phyloP scores from a whole-genome alignment of 352 stramenopile genomes.

The Pythium phragmitis region DNA sequence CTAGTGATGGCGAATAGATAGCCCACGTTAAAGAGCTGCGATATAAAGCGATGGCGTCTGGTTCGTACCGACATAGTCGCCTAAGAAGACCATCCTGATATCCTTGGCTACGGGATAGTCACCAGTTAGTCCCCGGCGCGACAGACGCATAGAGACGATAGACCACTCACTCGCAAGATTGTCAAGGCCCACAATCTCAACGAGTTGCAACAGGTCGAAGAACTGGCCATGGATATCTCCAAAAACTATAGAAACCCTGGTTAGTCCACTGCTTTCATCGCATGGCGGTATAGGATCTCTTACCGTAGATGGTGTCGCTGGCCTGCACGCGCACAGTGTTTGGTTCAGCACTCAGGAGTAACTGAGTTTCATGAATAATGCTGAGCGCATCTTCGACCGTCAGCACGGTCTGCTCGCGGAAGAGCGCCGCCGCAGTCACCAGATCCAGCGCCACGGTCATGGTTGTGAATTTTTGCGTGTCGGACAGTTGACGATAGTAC shows the following conservation, averaged over 20 bases:
- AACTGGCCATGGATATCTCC: slow-evolving; percentile 91
- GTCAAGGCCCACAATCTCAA: slow-evolving; percentile 45
- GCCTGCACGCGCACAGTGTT: slow-evolving; percentile 56
- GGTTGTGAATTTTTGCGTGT: not conserved
- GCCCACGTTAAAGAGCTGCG: not conserved
- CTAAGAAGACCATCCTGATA: slow-evolving; percentile 66
- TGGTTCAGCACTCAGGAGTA: slow-evolving; percentile 51
- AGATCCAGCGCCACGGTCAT: slow-evolving; percentile 40
- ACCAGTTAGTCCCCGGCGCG: not conserved
- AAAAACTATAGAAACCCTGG: slow-evolving; percentile 45
- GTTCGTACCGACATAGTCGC: slow-evolving; percentile 68
- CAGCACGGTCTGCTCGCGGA: slow-evolving; percentile 60
- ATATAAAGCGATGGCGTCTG: not conserved
- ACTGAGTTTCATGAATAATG: slow-evolving; percentile 71
- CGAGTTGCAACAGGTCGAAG: slow-evolving; percentile 84
- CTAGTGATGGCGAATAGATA: slow-evolving; percentile 21
- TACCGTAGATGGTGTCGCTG: slow-evolving; percentile 33
- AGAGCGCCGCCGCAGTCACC: slow-evolving; percentile 40
- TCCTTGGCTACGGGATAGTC: slow-evolving; percentile 34
- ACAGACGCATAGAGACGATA: not conserved
- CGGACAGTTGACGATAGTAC: slow-evolving; percentile 10
- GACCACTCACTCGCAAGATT: slow-evolving; percentile 37
- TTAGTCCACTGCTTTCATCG: not conserved
- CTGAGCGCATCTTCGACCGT: slow-evolving; percentile 50
- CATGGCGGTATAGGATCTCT: not conserved